Percentiles rank a stretch among this genome's conserved stretches.
Conservation (phyloP, 2,329 filamentous ascomycete species). For the Hypoxylon sp. region DNA sequence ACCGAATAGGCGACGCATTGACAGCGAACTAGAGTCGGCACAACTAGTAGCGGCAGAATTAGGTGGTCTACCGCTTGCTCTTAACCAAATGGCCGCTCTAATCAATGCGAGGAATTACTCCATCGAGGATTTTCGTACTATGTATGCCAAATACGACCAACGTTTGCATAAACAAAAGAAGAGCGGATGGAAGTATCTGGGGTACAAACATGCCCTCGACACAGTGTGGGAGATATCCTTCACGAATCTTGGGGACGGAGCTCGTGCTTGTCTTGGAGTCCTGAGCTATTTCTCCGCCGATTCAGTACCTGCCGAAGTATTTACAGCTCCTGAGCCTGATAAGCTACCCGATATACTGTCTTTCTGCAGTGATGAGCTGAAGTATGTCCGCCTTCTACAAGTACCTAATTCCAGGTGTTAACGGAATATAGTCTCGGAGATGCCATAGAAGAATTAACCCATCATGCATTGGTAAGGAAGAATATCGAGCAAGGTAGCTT, state of each 20-base stretch:
- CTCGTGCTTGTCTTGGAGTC: conserved; percentile 18
- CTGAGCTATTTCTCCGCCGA: conserved; percentile 20
- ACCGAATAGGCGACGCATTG: neutral
- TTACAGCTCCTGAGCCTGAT: neutral
- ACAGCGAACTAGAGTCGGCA: conserved; percentile 8
- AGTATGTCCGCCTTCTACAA: conserved; percentile 10
- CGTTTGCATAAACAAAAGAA: conserved; percentile 14
- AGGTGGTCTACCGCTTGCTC: conserved; percentile 22
- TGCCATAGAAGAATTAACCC: conserved; percentile 19
- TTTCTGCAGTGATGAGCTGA: conserved; percentile 17
- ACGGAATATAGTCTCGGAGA: conserved; percentile 11
- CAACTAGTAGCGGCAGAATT: conserved; percentile 5
- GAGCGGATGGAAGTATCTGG: conserved; percentile 16
- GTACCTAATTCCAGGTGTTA: neutral
- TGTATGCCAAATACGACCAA: conserved; percentile 12
- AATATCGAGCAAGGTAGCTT: conserved; percentile 19
- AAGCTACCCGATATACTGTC: conserved; percentile 4
- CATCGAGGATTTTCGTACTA: neutral
- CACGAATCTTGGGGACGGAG: conserved; percentile 1
- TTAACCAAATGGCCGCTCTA: conserved; percentile 26
- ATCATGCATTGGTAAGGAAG: conserved; percentile 18
- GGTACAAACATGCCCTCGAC: conserved; percentile 15
- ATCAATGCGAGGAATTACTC: conserved; percentile 16
- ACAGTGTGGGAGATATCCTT: conserved; percentile 27
- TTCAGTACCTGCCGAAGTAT: conserved; percentile 13